Percentiles rank a stretch among this genome's conserved stretches.
Conservation (phyloP, 2,329 filamentous ascomycete genomes). For the Pyrenophora graminea region DNA sequence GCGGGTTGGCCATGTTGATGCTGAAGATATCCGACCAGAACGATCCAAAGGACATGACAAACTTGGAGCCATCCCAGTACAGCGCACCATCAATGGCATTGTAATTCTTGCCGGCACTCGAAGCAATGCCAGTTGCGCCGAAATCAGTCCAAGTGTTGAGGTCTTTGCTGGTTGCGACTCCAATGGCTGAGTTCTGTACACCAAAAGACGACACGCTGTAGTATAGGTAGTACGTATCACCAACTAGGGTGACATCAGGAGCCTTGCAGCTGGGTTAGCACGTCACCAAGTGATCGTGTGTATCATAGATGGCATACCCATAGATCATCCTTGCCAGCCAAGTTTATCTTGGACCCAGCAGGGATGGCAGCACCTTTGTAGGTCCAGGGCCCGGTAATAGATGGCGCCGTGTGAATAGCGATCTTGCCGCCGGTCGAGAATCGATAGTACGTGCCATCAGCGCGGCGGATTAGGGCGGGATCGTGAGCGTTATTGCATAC, state of each 20-base stretch:
- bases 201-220: conserved; percentile 68
- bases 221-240: conserved; percentile 65
- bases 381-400: conserved; percentile 57
- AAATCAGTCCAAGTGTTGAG: conserved; percentile 64
- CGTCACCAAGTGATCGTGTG: not conserved
- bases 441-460: conserved; percentile 57
- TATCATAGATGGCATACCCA: conserved; percentile 48
- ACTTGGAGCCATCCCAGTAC: conserved; percentile 50
- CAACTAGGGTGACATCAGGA: conserved; percentile 65
- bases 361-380: conserved; percentile 54
- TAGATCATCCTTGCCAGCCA: conserved; percentile 53
- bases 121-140: conserved; percentile 58
- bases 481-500: conserved; percentile 54
- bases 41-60: conserved; percentile 65
- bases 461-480: conserved; percentile 53
- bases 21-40: conserved; percentile 71
- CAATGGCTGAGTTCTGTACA: conserved; percentile 65
- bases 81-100: conserved; percentile 59
- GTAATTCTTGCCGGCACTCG: conserved; percentile 46
- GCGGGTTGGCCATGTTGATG: conserved; percentile 53
- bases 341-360: conserved; percentile 52
- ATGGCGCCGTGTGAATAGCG: conserved; percentile 53
- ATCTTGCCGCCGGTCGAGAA: conserved; percentile 59
- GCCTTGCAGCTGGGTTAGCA: conserved; percentile 51
- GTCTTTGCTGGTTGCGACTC: conserved; percentile 56